phyloP scores from a whole-genome alignment of 345 rosid species.

The Salix exigua region DNA sequence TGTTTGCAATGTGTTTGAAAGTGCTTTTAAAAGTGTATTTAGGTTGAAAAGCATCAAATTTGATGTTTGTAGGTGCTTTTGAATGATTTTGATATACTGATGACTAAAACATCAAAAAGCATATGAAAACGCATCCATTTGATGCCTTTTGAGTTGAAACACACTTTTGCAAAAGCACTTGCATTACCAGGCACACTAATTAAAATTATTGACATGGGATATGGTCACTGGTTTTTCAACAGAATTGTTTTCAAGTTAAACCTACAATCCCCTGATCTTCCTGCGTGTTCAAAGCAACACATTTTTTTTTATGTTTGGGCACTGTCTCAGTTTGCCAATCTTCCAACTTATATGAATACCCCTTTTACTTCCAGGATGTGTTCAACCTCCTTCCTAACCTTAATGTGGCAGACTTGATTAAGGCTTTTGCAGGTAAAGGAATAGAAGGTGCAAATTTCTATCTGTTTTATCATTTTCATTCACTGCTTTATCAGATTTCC shows the following conservation, averaged over 20 bases:
- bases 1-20: too few species aligned
- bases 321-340: neutral
- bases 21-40: too few species aligned
- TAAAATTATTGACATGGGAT: neutral
- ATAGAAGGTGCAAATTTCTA: neutral
- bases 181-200: too few species aligned
- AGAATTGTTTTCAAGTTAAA: neutral
- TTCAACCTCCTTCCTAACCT: slow-evolving; percentile 89
- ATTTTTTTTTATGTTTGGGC: neutral
- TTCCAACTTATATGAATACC: neutral
- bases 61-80: too few species aligned
- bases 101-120: too few species aligned
- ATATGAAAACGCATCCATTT: too few species aligned
- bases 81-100: too few species aligned
- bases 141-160: too few species aligned
- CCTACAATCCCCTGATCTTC: neutral
- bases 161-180: too few species aligned
- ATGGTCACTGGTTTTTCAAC: neutral
- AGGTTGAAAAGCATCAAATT: too few species aligned
- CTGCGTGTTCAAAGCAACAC: neutral
- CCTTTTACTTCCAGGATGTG: slow-evolving; percentile 51
- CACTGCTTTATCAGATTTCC: neutral
- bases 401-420: slow-evolving; percentile 64
- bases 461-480: neutral
- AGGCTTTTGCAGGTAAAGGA: slow-evolving; percentile 71